These are phyloP conservation scores for Rhizopus arrhizus DNA, from an alignment of 371 early-diverging fungal genomes.

Conservation along the genomic window DNA sequence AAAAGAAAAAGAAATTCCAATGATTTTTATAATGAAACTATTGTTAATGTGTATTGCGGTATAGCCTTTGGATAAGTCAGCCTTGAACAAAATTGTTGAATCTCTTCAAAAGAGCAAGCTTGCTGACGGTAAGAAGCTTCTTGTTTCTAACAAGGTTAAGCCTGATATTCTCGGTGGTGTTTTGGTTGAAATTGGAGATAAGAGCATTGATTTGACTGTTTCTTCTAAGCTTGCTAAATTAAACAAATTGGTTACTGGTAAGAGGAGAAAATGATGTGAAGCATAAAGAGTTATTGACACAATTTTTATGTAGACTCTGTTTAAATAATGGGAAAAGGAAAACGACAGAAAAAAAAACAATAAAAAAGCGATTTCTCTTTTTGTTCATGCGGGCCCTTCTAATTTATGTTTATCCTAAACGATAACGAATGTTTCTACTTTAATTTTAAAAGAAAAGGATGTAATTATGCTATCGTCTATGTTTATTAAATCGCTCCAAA, in stretches of 20 bases:
- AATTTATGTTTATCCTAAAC: too few relatives aligned
- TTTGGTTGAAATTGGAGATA: conserved; percentile 95
- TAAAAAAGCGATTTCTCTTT: conserved; percentile 4
- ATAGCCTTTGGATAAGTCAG: conserved; percentile 57
- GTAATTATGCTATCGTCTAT: not conserved
- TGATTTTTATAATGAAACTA: not conserved
- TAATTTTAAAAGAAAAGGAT: not conserved
- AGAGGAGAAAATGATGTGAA: conserved; percentile 8
- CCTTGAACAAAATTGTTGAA: conserved; percentile 56
- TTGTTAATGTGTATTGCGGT: not conserved
- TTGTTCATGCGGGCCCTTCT: not conserved
- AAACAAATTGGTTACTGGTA: conserved; percentile 82
- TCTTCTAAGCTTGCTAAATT: conserved; percentile 93
- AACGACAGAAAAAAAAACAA: conserved; percentile 3
- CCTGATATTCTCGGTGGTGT: conserved; percentile 94
- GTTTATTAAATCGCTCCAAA: too few relatives aligned
- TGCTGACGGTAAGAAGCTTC: conserved; percentile 62
- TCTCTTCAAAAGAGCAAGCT: conserved; percentile 56
- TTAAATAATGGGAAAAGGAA: conserved; percentile 10
- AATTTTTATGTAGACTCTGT: conserved; percentile 22
- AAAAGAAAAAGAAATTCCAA: not conserved
- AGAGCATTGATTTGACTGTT: conserved; percentile 97
- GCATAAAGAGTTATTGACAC: not conserved
- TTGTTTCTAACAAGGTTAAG: conserved; percentile 91
- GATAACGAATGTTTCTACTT: too few relatives aligned